Evolutionary conservation across 2,329 filamentous ascomycete genomes (phyloP), one percentile per base, ranked within the genome.

Genomic region (Verticillium klebahnii): DNA sequence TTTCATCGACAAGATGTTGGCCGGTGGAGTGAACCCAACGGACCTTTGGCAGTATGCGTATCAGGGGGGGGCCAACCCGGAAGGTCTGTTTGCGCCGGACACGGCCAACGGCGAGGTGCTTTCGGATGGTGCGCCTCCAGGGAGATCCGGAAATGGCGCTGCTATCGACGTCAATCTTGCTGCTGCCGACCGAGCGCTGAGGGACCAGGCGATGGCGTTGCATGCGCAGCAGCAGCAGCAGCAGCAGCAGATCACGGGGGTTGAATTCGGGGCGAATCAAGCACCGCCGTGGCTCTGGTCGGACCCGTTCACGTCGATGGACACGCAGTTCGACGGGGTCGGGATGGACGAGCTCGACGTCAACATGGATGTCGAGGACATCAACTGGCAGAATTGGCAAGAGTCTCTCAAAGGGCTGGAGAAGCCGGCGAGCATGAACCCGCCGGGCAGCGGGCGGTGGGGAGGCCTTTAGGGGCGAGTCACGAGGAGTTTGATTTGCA

Each of bases 301-400:
- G 3, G 71, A 74, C 25, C 66, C 68, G 2, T 75, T 74, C 58
- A 69, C n/a, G 3, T 17, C 25, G 56, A 40, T 40, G 36, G 67
- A 15, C 69, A 66, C 37, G 17, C 36, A 25, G 25, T 70, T 72
- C 34, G 71, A 72, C 36, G 69, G 69, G 19, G 59, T 66, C 31
- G 63, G 68, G 3, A 52, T 64, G 7, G 74, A 76, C 57, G 73
- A 77, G 29, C 67, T 73, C 54, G 78, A 78, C 8, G 62, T 70
- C 34, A 68, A 67, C 39, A 75, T 78, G 68, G 67, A 76, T 62
- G 77, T 78, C 2, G 72, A 74, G 2, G 74, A 77, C 7, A 82
- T 82, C 62, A 75, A 82, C 64, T 83, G 80, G 80, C 77, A 81
- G 57, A 76, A 77, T 61, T 83, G 80, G 77, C 78, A 77, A 61